These are phyloP conservation scores for Trifolium fragiferum DNA, from an alignment of 306 rosid species.

Conservation along the genomic window DNA sequence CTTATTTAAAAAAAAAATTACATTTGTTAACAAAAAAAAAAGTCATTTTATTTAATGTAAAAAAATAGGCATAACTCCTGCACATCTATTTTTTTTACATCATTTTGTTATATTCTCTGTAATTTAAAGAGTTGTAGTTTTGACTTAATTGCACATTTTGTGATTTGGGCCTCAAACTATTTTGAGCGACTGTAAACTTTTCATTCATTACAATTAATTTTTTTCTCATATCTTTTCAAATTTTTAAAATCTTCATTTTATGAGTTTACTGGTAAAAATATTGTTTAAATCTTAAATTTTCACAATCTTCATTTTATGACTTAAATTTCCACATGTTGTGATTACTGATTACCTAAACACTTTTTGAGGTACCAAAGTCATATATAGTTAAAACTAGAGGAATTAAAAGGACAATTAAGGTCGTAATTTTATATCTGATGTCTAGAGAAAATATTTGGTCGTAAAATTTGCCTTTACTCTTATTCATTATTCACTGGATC, in stretches of 20 bases:
- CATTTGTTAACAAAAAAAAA: too few relatives aligned
- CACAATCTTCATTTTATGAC: too few relatives aligned
- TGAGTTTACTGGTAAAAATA: too few relatives aligned
- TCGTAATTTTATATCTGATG: background rate
- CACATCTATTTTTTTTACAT: too few relatives aligned
- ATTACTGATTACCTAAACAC: background rate
- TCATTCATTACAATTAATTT: background rate
- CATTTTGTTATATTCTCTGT: too few relatives aligned
- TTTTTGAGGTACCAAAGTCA: background rate
- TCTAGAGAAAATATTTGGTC: background rate
- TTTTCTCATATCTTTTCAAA: background rate
- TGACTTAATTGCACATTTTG: background rate
- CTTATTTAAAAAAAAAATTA: too few relatives aligned
- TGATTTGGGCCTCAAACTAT: background rate
- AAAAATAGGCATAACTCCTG: too few relatives aligned
- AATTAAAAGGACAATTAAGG: background rate
- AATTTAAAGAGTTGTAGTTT: background rate
- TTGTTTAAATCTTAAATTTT: too few relatives aligned
- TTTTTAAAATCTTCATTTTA: too few relatives aligned
- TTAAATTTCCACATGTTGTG: too few relatives aligned
- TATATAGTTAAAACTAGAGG: background rate
- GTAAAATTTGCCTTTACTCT: conserved; percentile 7
- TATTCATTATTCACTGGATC: background rate
- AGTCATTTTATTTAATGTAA: too few relatives aligned
- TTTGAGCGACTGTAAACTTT: background rate